Conservation (phyloP, 305 asterid species). For the Solanum aculeatissimum region DNA sequence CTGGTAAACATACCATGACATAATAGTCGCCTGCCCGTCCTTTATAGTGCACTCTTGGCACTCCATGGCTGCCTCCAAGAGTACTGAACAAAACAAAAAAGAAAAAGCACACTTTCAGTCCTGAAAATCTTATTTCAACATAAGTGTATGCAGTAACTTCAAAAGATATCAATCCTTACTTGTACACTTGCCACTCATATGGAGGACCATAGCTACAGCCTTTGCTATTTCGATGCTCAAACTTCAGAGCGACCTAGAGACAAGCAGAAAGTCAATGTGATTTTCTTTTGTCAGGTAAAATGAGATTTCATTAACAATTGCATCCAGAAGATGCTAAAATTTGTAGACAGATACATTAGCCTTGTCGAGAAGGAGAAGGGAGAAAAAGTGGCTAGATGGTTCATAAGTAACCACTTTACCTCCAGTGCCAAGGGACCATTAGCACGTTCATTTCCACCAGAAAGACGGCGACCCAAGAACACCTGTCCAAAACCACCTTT, state of each 20-base stretch:
- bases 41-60: conserved; percentile 32
- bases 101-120: background rate
- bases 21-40: conserved; percentile 34
- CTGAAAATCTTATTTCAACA: background rate
- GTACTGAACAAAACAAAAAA: conserved; percentile 14
- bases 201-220: conserved; percentile 45
- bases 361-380: background rate
- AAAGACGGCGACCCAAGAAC: conserved; percentile 26
- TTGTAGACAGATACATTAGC: background rate
- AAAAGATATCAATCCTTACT: conserved; percentile 14
- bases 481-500: conserved; percentile 43
- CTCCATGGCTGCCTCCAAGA: conserved; percentile 36
- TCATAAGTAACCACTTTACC: conserved; percentile 1
- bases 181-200: conserved; percentile 39
- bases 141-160: background rate
- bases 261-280: background rate
- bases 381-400: background rate
- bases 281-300: background rate
- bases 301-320: background rate
- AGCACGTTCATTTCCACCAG: conserved; percentile 15
- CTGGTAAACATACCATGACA: conserved; percentile 21
- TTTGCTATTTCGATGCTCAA: conserved; percentile 38
- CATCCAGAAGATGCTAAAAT: background rate
- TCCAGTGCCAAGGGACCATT: conserved; percentile 21
- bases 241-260: conserved; percentile 30